phyloP scores from a whole-genome alignment of 2,329 filamentous ascomycete genomes.

The Fusarium bactridioides region DNA sequence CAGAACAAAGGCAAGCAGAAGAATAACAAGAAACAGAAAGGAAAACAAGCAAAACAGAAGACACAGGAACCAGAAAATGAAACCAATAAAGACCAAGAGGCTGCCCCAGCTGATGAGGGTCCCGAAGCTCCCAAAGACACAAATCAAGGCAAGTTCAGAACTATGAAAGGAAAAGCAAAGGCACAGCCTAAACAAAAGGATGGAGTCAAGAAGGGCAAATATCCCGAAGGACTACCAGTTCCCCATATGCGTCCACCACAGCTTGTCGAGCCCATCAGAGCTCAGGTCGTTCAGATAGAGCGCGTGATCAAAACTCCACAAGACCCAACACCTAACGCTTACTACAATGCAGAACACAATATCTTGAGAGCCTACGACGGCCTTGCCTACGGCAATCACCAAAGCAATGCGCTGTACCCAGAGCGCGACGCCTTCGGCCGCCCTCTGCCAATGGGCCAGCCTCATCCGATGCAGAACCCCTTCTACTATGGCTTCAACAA shows the following conservation, averaged over 20 bases:
- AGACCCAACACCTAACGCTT: conserved; percentile 67
- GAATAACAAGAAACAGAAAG: conserved; percentile 16
- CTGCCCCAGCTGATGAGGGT: conserved; percentile 6
- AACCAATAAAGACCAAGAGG: conserved; percentile 7
- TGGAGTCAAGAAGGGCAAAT: conserved; percentile 36
- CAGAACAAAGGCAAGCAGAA: conserved; percentile 21
- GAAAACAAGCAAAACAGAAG: conserved; percentile 12
- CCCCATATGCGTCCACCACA: conserved; percentile 51
- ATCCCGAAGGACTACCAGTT: conserved; percentile 41
- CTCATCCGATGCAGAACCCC: conserved; percentile 54
- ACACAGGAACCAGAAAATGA: conserved; percentile 28
- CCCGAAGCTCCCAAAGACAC: conserved; percentile 8
- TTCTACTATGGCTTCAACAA: conserved; percentile 52
- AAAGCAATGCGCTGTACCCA: conserved; percentile 56
- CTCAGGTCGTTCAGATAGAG: conserved; percentile 63
- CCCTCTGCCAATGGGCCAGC: conserved; percentile 52
- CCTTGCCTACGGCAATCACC: conserved; percentile 61
- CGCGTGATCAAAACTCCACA: conserved; percentile 60
- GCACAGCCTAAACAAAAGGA: conserved; percentile 21
- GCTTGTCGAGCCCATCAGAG: conserved; percentile 56
- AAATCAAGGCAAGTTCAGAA: conserved; percentile 32
- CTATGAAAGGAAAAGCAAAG: conserved; percentile 11
- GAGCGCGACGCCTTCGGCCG: conserved; percentile 43
- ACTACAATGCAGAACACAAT: conserved; percentile 61
- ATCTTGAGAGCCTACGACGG: conserved; percentile 66